Percentiles rank a stretch among this genome's conserved stretches.
Evolutionary conservation across 306 rosid species (phyloP).

Genomic region (Prunus armeniaca): DNA sequence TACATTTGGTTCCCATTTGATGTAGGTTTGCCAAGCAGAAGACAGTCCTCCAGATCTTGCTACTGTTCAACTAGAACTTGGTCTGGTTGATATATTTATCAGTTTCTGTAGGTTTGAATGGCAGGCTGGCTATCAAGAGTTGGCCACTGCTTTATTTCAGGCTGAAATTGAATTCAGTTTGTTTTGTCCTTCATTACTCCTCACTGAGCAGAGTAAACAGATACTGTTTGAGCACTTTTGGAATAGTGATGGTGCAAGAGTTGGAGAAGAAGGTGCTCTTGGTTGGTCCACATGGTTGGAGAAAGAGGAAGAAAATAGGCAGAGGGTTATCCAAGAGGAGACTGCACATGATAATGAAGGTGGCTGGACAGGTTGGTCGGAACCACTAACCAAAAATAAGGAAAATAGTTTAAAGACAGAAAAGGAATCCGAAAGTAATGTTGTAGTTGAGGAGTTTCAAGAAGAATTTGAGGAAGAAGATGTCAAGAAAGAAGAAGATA

Average conservation of each 20-base stretch:
- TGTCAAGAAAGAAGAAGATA: constrained; percentile 60
- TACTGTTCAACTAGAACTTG: constrained; percentile 71
- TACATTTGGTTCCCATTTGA: constrained; percentile 5
- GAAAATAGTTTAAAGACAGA: constrained; percentile 30
- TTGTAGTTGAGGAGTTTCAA: constrained; percentile 46
- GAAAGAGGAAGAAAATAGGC: constrained; percentile 92
- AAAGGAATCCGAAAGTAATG: constrained; percentile 32
- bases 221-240: constrained; percentile 89
- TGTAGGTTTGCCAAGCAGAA: constrained; percentile 53
- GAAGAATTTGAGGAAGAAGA: constrained; percentile 53
- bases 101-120: constrained; percentile 90
- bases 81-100: constrained; percentile 88
- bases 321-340: constrained; percentile 59
- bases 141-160: constrained; percentile 91
- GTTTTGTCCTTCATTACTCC: constrained; percentile 83
- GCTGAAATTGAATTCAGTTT: constrained; percentile 90
- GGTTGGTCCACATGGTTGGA: constrained; percentile 98
- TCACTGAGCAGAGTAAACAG: constrained; percentile 73
- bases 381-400: constrained; percentile 52
- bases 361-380: constrained; percentile 99
- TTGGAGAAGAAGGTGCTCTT: constrained; percentile 87
- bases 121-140: constrained; percentile 92
- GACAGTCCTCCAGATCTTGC: constrained; percentile 49
- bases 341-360: constrained; percentile 47
- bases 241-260: constrained; percentile 73